Evolutionary conservation across 2,329 filamentous ascomycete species (phyloP), one percentile per base, ranked within the genome.

Genomic region (Claviceps africana): DNA sequence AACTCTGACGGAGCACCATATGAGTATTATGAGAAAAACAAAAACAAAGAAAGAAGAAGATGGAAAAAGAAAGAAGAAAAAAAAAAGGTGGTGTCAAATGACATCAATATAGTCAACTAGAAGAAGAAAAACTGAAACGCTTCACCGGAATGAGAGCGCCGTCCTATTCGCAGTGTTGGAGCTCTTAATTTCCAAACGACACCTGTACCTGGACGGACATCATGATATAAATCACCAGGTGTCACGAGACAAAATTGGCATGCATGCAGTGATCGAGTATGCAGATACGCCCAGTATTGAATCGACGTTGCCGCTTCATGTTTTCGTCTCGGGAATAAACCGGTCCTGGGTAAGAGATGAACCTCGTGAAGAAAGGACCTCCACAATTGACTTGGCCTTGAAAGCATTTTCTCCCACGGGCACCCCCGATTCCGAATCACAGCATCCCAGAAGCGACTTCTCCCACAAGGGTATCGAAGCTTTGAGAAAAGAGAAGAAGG

Each of bases 401-500:
- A n/a, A 48, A 5, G 21, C 19, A 25, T n/a, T 28, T 50, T 47
- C 17, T n/a, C 13, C 17, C 22, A 30, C 10, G 30, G 25, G 11
- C 30, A 39, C 40, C 15, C 47, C 39, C 33, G 28, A 48, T 31
- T 44, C 25, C 54, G 19, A 47, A 9, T 49, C 42, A 47, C 19
- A 30, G 31, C 39, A 52, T 56, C n/a, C 47, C 47, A 37, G 37
- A 46, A 47, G 50, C 39, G 40, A 35, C 39, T 59, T 61, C 60
- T 61, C 60, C 59, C 59, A 57, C 48, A 61, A 61, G 64, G 62
- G 65, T 66, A 65, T 66, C 63, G 60, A 64, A 58, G 54, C 54
- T 39, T 45, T 50, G 17, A 35, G 13, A 35, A n/a, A 25, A 28
- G 22, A 8, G 17, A 33, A 22, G 2, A 25, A 53, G 53, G 52